Evolutionary conservation across 2,329 filamentous ascomycete genomes (phyloP).

Genomic region (Pseudogymnoascus sp.): DNA sequence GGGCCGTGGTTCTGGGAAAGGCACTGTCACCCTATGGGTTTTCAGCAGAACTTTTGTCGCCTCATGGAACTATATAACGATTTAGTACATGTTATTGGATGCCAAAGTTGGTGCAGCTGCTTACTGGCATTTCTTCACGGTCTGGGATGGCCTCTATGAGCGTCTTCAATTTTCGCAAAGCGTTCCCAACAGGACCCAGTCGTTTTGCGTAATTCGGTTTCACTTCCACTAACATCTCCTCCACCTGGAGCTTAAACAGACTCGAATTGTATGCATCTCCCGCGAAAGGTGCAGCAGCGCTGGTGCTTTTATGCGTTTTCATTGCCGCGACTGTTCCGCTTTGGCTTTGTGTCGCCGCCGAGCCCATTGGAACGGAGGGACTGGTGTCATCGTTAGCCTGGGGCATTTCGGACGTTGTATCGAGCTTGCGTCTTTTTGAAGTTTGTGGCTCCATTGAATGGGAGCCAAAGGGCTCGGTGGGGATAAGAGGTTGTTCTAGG

Average conservation of each 20-base stretch:
- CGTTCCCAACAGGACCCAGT: slow-evolving; percentile 43
- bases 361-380: slow-evolving; percentile 12
- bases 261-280: slow-evolving; percentile 51
- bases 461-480: not conserved
- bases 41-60: slow-evolving; percentile 61
- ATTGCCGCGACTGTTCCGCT: slow-evolving; percentile 22
- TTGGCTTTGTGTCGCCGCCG: slow-evolving; percentile 13
- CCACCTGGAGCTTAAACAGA: slow-evolving; percentile 60
- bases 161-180: slow-evolving; percentile 46
- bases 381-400: slow-evolving; percentile 15
- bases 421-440: slow-evolving; percentile 30
- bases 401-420: slow-evolving; percentile 10
- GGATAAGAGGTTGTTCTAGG: slow-evolving; percentile 5
- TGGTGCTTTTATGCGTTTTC: slow-evolving; percentile 13
- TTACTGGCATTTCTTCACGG: slow-evolving; percentile 38
- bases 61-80: slow-evolving; percentile 50
- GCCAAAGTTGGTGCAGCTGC: slow-evolving; percentile 7
- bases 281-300: slow-evolving; percentile 33
- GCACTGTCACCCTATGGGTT: slow-evolving; percentile 61
- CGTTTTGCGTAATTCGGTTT: slow-evolving; percentile 51
- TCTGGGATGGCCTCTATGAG: slow-evolving; percentile 50
- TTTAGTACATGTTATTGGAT: slow-evolving; percentile 9
- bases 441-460: slow-evolving; percentile 20
- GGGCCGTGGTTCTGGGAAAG: slow-evolving; percentile 77
- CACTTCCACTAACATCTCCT: slow-evolving; percentile 52